Evolutionary conservation across 164 flowering plant genomes (phyloP).

Genomic region (Vitis cinerea): DNA sequence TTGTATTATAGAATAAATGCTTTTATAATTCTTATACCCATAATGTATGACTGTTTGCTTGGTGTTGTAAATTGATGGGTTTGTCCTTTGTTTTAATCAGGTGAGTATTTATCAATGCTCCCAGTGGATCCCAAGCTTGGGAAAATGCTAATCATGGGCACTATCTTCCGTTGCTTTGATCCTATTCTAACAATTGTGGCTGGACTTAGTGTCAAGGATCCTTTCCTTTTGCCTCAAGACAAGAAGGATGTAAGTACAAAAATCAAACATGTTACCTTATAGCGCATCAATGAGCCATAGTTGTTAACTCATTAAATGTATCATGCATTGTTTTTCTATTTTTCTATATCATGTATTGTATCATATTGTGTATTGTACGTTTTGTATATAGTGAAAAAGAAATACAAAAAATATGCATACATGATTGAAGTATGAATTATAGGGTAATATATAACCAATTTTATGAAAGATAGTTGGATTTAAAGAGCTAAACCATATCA

Average conservation of each 20-base stretch:
- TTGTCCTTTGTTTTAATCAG: slow-evolving; percentile 32
- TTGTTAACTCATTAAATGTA: not conserved
- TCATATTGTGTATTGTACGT: too few relatives aligned
- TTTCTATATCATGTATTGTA: too few relatives aligned
- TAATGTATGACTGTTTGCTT: not conserved
- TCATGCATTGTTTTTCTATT: too few relatives aligned
- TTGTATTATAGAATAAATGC: not conserved
- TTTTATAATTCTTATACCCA: not conserved
- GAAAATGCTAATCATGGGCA: slow-evolving; percentile 97
- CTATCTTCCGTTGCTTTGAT: slow-evolving; percentile 90
- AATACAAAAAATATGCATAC: too few relatives aligned
- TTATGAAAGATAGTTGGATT: too few relatives aligned
- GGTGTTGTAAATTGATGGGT: not conserved
- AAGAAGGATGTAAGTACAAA: slow-evolving; percentile 80
- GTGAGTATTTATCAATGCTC: slow-evolving; percentile 80
- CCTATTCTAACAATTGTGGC: slow-evolving; percentile 90
- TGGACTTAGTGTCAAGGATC: slow-evolving; percentile 95
- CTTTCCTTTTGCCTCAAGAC: slow-evolving; percentile 96
- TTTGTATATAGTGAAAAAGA: too few relatives aligned
- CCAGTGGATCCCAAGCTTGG: slow-evolving; percentile 99
- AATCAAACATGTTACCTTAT: not conserved
- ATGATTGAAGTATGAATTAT: too few relatives aligned
- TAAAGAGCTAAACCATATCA: too few relatives aligned
- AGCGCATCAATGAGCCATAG: too few relatives aligned
- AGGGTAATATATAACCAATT: too few relatives aligned